These are phyloP conservation scores for Cryphonectria nitschkei DNA, from an alignment of 2,329 filamentous ascomycete species.

Conservation along the genomic window DNA sequence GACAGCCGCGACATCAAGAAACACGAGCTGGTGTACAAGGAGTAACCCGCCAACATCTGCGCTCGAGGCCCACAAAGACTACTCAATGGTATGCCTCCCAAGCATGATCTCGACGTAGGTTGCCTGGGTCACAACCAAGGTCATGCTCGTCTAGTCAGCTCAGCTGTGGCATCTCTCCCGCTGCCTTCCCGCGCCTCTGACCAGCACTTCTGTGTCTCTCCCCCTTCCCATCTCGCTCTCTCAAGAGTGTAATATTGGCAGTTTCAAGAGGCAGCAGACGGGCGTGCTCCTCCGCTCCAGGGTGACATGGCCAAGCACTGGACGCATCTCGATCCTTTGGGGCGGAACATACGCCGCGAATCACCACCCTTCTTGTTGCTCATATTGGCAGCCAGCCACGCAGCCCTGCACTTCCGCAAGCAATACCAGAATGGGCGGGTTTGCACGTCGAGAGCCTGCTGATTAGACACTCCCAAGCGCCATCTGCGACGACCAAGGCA, in stretches of 20 bases:
- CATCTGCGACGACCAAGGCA: background rate
- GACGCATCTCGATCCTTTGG: background rate
- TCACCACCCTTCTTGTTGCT: background rate
- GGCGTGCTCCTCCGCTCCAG: background rate
- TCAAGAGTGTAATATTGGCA: background rate
- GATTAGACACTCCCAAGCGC: background rate
- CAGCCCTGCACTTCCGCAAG: slow-evolving; percentile 5
- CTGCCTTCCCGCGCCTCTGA: background rate
- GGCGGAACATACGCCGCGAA: background rate
- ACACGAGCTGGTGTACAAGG: background rate
- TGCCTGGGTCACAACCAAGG: slow-evolving; percentile 1
- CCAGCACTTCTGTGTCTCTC: too few relatives aligned
- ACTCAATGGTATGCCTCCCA: background rate
- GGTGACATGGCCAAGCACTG: background rate
- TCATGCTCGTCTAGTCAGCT: background rate
- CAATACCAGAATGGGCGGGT: background rate
- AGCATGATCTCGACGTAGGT: background rate
- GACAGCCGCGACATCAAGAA: background rate
- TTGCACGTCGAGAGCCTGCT: background rate
- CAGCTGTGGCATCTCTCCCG: slow-evolving; percentile 1
- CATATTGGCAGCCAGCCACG: background rate
- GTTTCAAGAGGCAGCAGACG: background rate
- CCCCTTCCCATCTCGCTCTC: too few relatives aligned
- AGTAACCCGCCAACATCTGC: background rate
- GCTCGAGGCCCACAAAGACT: background rate